These are phyloP conservation scores for Tolypocladium cylindrosporum DNA, from an alignment of 2,329 filamentous ascomycete species.

Conservation along the genomic window DNA sequence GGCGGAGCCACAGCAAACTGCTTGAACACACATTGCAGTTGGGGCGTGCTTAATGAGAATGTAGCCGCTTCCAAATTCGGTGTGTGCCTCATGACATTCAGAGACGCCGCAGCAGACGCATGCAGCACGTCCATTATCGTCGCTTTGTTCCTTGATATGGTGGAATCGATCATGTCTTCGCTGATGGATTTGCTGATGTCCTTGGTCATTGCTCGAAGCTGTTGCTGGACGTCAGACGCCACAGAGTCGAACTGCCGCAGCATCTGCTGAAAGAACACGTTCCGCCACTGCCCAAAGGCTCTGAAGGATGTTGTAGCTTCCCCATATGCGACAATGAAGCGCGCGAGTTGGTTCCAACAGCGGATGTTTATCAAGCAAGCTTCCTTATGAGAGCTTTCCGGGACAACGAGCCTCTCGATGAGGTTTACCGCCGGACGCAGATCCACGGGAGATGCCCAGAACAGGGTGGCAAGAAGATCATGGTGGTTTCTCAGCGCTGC, in stretches of 20 bases:
- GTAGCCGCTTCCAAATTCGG: slow-evolving; percentile 35
- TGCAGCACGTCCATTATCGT: slow-evolving; percentile 43
- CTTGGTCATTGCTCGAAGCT: slow-evolving; percentile 39
- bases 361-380: slow-evolving; percentile 54
- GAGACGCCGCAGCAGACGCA: slow-evolving; percentile 35
- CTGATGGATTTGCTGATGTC: slow-evolving; percentile 32
- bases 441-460: slow-evolving; percentile 50
- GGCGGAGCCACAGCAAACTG: slow-evolving; percentile 32
- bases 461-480: slow-evolving; percentile 56
- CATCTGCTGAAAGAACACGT: slow-evolving; percentile 45
- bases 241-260: slow-evolving; percentile 48
- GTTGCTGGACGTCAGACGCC: slow-evolving; percentile 44
- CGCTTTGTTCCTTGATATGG: slow-evolving; percentile 41
- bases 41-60: slow-evolving; percentile 37
- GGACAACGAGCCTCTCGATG: slow-evolving; percentile 49
- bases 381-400: slow-evolving; percentile 54
- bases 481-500: slow-evolving; percentile 59
- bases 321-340: slow-evolving; percentile 42
- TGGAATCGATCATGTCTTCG: slow-evolving; percentile 34
- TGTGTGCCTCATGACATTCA: slow-evolving; percentile 39
- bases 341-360: slow-evolving; percentile 52
- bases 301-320: slow-evolving; percentile 38
- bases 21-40: slow-evolving; percentile 41
- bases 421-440: slow-evolving; percentile 42
- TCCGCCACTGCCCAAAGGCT: slow-evolving; percentile 38